Conservation (phyloP, 108 stramenopile species). For the Poteriospumella lacustris region DNA sequence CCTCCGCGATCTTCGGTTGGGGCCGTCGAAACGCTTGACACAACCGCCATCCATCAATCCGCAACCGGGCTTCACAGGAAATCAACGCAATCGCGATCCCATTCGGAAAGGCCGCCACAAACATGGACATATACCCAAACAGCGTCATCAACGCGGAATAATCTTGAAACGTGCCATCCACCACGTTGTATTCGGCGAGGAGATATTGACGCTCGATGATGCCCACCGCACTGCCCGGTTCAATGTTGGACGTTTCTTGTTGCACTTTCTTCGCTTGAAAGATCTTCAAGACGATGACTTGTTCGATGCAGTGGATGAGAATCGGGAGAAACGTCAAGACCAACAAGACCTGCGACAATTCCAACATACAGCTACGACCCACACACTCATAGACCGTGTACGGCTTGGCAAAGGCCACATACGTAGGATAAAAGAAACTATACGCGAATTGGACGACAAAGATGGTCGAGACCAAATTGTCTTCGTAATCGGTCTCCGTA, state of each 20-base stretch:
- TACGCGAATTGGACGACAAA: too few species aligned
- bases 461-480: too few species aligned
- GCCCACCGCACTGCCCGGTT: background rate
- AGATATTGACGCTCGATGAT: background rate
- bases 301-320: too few species aligned
- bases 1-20: background rate
- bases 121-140: background rate
- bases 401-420: too few species aligned
- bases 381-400: too few species aligned
- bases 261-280: background rate
- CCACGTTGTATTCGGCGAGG: background rate
- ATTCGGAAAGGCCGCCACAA: background rate
- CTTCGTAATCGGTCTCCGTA: too few species aligned
- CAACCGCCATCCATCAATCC: background rate
- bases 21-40: conserved; percentile 8
- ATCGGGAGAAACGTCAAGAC: too few species aligned
- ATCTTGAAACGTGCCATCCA: conserved; percentile 12
- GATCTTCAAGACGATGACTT: too few species aligned
- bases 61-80: background rate
- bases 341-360: too few species aligned
- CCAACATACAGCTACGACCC: too few species aligned
- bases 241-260: background rate
- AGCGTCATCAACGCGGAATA: background rate
- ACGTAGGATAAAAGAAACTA: too few species aligned
- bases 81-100: background rate